Percentiles rank a stretch among this genome's conserved stretches.
phyloP scores from a whole-genome alignment of 1,139 yeast species.

The Arxiozyma bovina region DNA sequence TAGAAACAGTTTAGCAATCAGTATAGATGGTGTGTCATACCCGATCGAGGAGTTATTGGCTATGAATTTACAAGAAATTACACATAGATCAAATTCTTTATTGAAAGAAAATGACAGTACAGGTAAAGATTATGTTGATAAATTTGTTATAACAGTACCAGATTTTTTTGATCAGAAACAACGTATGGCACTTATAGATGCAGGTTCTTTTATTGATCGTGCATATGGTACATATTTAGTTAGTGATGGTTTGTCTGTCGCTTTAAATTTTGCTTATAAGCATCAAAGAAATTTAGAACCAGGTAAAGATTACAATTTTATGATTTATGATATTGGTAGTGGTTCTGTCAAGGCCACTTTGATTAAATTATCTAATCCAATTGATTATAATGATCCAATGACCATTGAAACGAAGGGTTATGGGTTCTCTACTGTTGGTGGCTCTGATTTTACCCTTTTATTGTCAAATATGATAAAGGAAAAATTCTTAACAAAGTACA shows the following conservation, averaged over 20 bases:
- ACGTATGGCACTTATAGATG: slow-evolving; percentile 63
- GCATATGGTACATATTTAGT: slow-evolving; percentile 54
- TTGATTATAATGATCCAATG: slow-evolving; percentile 34
- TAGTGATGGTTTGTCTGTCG: slow-evolving; percentile 88
- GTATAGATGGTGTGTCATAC: slow-evolving; percentile 41
- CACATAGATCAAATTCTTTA: slow-evolving; percentile 50
- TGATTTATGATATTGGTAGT: slow-evolving; percentile 88
- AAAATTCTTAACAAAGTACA: slow-evolving; percentile 42
- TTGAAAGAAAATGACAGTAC: slow-evolving; percentile 36
- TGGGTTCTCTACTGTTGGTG: slow-evolving; percentile 69
- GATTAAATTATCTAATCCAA: slow-evolving; percentile 48
- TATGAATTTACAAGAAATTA: slow-evolving; percentile 66
- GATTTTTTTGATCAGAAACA: slow-evolving; percentile 57
- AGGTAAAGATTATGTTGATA: slow-evolving; percentile 52
- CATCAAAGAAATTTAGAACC: slow-evolving; percentile 32
- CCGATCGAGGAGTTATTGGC: slow-evolving; percentile 77
- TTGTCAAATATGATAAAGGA: slow-evolving; percentile 52
- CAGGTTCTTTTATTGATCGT: slow-evolving; percentile 36
- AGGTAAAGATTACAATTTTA: slow-evolving; percentile 47
- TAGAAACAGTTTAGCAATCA: slow-evolving; percentile 50
- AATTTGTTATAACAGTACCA: slow-evolving; percentile 54
- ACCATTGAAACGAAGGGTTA: slow-evolving; percentile 60
- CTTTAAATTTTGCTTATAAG: slow-evolving; percentile 57
- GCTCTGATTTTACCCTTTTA: slow-evolving; percentile 59
- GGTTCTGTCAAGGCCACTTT: slow-evolving; percentile 84